These are phyloP conservation scores for Byssothecium circinans DNA, from an alignment of 2,329 filamentous ascomycete genomes.

Conservation along the genomic window DNA sequence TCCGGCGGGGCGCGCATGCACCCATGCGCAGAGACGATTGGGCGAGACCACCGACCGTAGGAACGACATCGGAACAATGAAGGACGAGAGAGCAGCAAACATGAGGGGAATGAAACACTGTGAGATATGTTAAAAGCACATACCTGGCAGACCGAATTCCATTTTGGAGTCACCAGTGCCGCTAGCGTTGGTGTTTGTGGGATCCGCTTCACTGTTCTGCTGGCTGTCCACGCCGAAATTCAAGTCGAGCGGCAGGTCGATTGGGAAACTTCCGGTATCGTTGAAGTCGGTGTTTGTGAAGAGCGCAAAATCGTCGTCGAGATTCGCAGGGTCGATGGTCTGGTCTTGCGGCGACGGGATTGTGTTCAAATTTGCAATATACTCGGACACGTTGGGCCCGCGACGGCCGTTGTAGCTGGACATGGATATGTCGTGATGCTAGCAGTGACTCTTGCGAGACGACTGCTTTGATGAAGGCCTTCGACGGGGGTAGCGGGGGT, in stretches of 20 bases:
- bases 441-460: background rate
- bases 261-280: slow-evolving; percentile 39
- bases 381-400: slow-evolving; percentile 85
- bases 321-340: slow-evolving; percentile 43
- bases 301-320: slow-evolving; percentile 51
- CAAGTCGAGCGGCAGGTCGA: slow-evolving; percentile 30
- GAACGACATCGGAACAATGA: slow-evolving; percentile 14
- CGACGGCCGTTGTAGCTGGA: slow-evolving; percentile 68
- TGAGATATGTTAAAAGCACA: slow-evolving; percentile 18
- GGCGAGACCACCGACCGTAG: slow-evolving; percentile 17
- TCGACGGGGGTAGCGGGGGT: no score
- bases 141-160: slow-evolving; percentile 42
- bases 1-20: slow-evolving; percentile 32
- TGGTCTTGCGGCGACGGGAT: slow-evolving; percentile 51
- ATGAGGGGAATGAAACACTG: slow-evolving; percentile 9
- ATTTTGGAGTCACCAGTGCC: slow-evolving; percentile 29
- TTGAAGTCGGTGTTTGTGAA: slow-evolving; percentile 65
- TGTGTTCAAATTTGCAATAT: slow-evolving; percentile 81
- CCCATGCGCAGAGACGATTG: slow-evolving; percentile 25
- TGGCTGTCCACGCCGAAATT: slow-evolving; percentile 33
- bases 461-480: background rate
- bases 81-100: slow-evolving; percentile 8
- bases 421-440: background rate
- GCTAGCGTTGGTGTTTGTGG: slow-evolving; percentile 11
- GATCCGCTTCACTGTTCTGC: slow-evolving; percentile 10